Conservation (phyloP, 2,329 filamentous ascomycete genomes). For the Colletotrichum musicola region DNA sequence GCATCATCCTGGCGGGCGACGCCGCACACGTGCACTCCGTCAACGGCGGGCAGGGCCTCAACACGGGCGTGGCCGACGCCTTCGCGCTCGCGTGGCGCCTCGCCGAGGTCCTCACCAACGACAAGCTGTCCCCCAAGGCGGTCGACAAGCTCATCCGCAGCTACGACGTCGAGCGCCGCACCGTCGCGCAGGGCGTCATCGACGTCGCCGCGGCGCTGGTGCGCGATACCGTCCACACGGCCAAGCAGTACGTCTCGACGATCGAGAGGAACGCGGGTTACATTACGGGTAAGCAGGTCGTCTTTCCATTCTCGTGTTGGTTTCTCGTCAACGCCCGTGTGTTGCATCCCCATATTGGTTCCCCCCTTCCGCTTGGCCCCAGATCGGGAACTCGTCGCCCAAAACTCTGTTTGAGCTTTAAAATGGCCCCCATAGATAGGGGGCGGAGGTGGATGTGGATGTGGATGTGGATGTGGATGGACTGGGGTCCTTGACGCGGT, state of each 20-base stretch:
- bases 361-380: no score
- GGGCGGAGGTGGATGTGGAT: neutral
- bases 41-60: slow-evolving; percentile 64
- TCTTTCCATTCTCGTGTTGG: neutral
- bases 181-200: slow-evolving; percentile 59
- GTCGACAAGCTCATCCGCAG: slow-evolving; percentile 51
- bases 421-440: slow-evolving; percentile 4
- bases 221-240: slow-evolving; percentile 57
- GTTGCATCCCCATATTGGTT: no score
- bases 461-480: neutral
- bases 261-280: slow-evolving; percentile 62
- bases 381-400: neutral
- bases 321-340: neutral
- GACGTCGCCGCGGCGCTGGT: slow-evolving; percentile 61
- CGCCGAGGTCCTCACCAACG: slow-evolving; percentile 50
- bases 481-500: no score
- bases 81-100: slow-evolving; percentile 66
- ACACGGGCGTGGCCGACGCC: slow-evolving; percentile 63
- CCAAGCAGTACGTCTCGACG: slow-evolving; percentile 60
- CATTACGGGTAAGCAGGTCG: slow-evolving; percentile 54
- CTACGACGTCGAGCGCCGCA: slow-evolving; percentile 59
- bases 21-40: slow-evolving; percentile 63
- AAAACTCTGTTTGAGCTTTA: slow-evolving; percentile 7
- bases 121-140: slow-evolving; percentile 41
- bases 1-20: slow-evolving; percentile 62